Evolutionary conservation across 306 rosid species (phyloP).

Genomic region (Betula pendula): DNA sequence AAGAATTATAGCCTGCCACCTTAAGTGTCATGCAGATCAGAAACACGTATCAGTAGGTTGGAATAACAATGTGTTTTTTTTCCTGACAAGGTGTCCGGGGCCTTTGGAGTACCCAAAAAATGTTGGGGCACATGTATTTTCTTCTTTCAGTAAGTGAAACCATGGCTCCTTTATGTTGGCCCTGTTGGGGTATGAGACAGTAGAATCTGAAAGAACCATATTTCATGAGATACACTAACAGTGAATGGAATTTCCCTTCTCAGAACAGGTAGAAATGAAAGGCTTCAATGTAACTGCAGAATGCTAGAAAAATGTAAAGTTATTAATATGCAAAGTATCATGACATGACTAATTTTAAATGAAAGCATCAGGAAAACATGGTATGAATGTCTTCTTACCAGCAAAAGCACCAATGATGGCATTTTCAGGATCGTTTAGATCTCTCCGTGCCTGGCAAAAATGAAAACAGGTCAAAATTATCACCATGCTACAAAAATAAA

Average conservation of each 20-base stretch:
- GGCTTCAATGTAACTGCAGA: background rate
- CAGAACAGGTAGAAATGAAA: background rate
- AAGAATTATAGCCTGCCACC: background rate
- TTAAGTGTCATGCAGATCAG: background rate
- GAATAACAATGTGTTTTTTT: background rate
- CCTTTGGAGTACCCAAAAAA: too few species aligned
- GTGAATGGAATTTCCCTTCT: background rate
- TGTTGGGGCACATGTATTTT: too few species aligned
- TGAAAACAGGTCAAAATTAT: conserved; percentile 27
- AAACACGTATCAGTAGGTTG: too few species aligned
- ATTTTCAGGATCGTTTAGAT: conserved; percentile 85
- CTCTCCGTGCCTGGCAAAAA: conserved; percentile 68
- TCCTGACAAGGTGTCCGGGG: too few species aligned
- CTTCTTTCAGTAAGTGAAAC: background rate
- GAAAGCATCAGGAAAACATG: background rate
- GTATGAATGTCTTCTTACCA: conserved; percentile 47
- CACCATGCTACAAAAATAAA: conserved; percentile 19
- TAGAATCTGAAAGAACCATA: background rate
- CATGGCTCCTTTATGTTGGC: too few species aligned
- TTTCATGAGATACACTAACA: background rate
- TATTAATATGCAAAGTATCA: background rate
- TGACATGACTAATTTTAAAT: background rate
- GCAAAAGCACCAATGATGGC: conserved; percentile 96
- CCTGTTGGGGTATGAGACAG: background rate
- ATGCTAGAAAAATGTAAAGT: background rate